Percentiles rank a stretch among this genome's conserved stretches.
Evolutionary conservation across 345 rosid genomes (phyloP).

Genomic region (Raphanus sativus): DNA sequence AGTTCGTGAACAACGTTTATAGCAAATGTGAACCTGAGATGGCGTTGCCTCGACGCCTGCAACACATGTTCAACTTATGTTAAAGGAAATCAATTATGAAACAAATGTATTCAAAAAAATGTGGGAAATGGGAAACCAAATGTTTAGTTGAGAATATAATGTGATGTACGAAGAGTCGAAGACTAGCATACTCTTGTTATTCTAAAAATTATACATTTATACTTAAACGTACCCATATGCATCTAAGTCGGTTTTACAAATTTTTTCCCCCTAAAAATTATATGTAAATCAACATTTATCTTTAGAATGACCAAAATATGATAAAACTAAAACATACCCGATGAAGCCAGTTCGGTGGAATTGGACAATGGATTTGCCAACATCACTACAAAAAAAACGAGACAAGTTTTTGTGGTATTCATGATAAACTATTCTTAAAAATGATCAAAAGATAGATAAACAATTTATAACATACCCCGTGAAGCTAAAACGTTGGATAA

Average conservation of each 20-base stretch:
- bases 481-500: background rate
- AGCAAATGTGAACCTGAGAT: background rate
- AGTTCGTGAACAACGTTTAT: background rate
- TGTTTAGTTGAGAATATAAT: background rate
- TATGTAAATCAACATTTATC: too few relatives aligned
- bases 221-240: background rate
- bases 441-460: background rate
- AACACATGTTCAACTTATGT: background rate
- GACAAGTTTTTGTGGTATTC: background rate
- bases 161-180: background rate
- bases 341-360: background rate
- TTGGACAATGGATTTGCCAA: background rate
- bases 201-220: too few relatives aligned
- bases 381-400: background rate
- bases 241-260: background rate
- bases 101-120: too few relatives aligned
- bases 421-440: too few relatives aligned
- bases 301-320: background rate
- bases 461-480: background rate
- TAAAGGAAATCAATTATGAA: background rate
- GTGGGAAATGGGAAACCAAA: background rate
- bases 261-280: background rate
- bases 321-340: background rate
- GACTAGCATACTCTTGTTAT: background rate
- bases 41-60: background rate